Percentiles rank a stretch among this genome's conserved stretches.
These are phyloP conservation scores for Hirsutella minnesotensis DNA, from an alignment of 2,329 filamentous ascomycete genomes.

Conservation along the genomic window DNA sequence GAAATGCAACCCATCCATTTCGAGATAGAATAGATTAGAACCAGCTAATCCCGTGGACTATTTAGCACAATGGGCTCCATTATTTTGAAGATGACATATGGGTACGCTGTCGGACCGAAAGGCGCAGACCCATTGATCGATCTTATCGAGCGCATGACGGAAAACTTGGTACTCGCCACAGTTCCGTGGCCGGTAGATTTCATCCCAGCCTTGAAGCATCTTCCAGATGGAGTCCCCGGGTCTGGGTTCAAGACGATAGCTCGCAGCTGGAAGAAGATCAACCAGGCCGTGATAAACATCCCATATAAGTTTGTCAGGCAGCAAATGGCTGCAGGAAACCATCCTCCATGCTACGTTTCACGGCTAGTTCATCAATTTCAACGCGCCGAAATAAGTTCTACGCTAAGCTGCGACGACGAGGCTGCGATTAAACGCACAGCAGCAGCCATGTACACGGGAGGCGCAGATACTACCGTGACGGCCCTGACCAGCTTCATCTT, in stretches of 20 bases:
- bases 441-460: background rate
- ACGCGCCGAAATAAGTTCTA: background rate
- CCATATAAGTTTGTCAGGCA: background rate
- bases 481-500: background rate
- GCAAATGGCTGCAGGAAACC: background rate
- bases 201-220: background rate
- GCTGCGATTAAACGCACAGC: background rate
- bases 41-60: background rate
- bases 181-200: background rate
- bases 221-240: background rate
- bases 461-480: background rate
- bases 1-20: background rate
- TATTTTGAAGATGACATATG: background rate
- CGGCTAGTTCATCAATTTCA: background rate
- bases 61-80: background rate
- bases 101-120: background rate
- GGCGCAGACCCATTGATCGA: background rate
- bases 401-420: background rate
- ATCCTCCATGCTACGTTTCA: background rate
- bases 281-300: background rate
- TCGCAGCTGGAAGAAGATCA: background rate
- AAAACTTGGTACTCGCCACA: background rate
- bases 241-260: background rate
- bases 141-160: background rate
- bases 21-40: background rate